Conservation (phyloP, 129 eudicot genomes). For the Artemisia argyi region DNA sequence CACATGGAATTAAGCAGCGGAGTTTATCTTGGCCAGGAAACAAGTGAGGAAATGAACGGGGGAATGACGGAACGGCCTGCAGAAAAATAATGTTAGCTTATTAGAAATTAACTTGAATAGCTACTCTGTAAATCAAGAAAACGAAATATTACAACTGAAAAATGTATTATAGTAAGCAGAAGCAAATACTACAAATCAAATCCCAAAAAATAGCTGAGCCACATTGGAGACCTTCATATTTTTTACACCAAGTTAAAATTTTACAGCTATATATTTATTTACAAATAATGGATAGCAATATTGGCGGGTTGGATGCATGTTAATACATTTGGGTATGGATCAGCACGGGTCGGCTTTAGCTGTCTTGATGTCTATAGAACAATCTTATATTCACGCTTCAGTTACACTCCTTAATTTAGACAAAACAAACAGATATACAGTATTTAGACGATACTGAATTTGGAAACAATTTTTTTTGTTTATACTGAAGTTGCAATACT, state of each 20-base stretch:
- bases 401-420: too few species aligned
- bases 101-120: background rate
- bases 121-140: too few species aligned
- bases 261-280: background rate
- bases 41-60: constrained; percentile 94
- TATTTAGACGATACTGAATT: too few species aligned
- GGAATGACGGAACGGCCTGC: constrained; percentile 97
- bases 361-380: too few species aligned
- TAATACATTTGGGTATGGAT: too few species aligned
- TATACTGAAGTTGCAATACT: too few species aligned
- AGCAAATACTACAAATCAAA: background rate
- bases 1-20: constrained; percentile 94
- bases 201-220: background rate
- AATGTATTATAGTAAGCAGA: background rate
- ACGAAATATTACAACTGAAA: background rate
- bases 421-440: too few species aligned
- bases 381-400: too few species aligned
- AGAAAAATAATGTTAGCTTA: constrained; percentile 10
- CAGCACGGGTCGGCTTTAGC: too few species aligned
- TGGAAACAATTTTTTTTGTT: too few species aligned
- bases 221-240: background rate
- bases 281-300: too few species aligned
- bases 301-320: too few species aligned
- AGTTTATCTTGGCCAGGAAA: constrained; percentile 77
- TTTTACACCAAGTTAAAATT: background rate